These are phyloP conservation scores for Coemansia sp. DNA, from an alignment of 192 early-diverging fungal species.

Conservation along the genomic window DNA sequence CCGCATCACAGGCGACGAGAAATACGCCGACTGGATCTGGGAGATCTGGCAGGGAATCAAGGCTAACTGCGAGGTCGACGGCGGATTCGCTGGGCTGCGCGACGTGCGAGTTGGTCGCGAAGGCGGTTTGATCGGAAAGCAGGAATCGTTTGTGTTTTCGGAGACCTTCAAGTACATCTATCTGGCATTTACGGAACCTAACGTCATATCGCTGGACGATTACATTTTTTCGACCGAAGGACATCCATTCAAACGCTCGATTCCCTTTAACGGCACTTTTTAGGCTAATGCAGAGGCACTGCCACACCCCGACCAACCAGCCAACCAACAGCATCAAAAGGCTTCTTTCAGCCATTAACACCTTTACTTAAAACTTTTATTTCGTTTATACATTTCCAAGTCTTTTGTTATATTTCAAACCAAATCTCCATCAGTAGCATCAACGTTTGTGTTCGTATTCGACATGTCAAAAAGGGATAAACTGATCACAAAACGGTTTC, in stretches of 20 bases:
- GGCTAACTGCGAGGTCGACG: conserved; percentile 64
- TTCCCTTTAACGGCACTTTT: conserved; percentile 49
- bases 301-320: too few relatives aligned
- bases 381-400: neutral
- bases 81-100: conserved; percentile 66
- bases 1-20: conserved; percentile 82
- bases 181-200: conserved; percentile 71
- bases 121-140: conserved; percentile 43
- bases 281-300: conserved; percentile 1
- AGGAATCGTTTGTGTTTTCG: conserved; percentile 83
- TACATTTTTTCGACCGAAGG: conserved; percentile 97
- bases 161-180: conserved; percentile 98
- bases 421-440: neutral
- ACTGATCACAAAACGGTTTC: neutral
- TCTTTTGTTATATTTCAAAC: too few relatives aligned
- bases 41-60: conserved; percentile 88
- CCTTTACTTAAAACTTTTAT: neutral
- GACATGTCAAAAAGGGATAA: neutral
- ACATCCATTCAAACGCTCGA: conserved; percentile 69
- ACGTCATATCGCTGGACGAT: conserved; percentile 73
- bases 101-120: conserved; percentile 41
- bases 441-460: neutral
- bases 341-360: neutral
- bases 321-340: neutral
- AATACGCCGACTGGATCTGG: conserved; percentile 80